Evolutionary conservation across 1,139 yeast genomes (phyloP), one percentile per base, ranked within the genome.

Genomic region (Saccharomycopsis hybrid): DNA sequence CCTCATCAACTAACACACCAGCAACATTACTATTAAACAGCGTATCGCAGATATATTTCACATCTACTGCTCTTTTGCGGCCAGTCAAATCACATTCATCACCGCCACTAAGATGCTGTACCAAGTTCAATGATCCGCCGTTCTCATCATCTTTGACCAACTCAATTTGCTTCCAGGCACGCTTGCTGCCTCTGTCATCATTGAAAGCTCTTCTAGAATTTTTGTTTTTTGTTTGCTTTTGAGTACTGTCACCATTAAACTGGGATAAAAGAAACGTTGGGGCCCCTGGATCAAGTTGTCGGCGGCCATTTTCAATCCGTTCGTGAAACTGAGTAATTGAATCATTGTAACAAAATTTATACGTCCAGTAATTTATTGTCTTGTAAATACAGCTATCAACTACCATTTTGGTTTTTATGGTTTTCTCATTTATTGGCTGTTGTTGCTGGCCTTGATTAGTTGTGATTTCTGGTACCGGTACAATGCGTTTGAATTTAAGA

Each of bases 341-440:
- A 5, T 44, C 24, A 29, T 51, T 46, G 35, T 25, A 51, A 31
- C 55, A 53, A 28, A 48, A 39, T 41, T 48, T 47, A 33, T 53
- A 53, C n/a, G 55, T 48, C 55, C 55, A 53, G 39, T 46, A 53
- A 18, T 43, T 48, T 18, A 51, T 35, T 3, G 44, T 41, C 13
- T 36, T 25, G 3, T 45, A 25, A 4, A 48, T 31, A 29, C 53
- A 50, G 11, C n/a, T 11, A 4, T 41, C 28, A n/a, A 42, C 13
- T 25, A 8, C 41, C 9, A 38, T 13, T 8, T 18, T 13, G 41
- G 9, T 13, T 2, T 9, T 38, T 2, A 38, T 25, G n/a, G n/a
- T n/a, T n/a, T n/a, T n/a, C 33, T 9, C 2, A 25, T 41, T 40
- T 8, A 9, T 9, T 3, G 28, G 42, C n/a, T n/a, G n/a, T n/a